phyloP scores from a whole-genome alignment of 306 rosid genomes.

The Trichosanthes cucumerina region DNA sequence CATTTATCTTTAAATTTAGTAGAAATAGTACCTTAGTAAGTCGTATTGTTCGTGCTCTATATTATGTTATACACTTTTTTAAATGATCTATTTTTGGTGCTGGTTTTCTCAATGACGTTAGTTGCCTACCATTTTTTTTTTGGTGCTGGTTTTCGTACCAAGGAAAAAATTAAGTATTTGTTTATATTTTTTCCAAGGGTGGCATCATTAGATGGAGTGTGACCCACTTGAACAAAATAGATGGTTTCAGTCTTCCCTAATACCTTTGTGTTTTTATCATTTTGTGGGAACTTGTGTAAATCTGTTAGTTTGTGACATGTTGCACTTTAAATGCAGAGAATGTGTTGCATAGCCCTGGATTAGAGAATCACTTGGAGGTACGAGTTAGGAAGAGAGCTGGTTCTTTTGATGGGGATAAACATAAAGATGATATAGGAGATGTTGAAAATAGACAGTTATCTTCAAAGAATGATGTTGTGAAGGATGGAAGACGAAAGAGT shows the following conservation, averaged over 20 bases:
- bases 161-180: neutral
- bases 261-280: neutral
- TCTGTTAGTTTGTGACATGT: slow-evolving; percentile 9
- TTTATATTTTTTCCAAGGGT: neutral
- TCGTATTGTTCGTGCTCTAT: neutral
- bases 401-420: slow-evolving; percentile 47
- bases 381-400: slow-evolving; percentile 61
- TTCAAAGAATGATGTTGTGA: slow-evolving; percentile 51
- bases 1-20: neutral
- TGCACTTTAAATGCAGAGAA: slow-evolving; percentile 46
- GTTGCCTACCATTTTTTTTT: neutral
- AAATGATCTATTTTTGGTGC: neutral
- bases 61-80: neutral
- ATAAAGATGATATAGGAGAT: slow-evolving; percentile 51
- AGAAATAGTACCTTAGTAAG: neutral
- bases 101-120: neutral
- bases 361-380: slow-evolving; percentile 56
- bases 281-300: slow-evolving; percentile 7
- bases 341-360: slow-evolving; percentile 60
- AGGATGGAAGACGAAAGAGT: slow-evolving; percentile 66
- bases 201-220: neutral
- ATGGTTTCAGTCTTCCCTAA: neutral
- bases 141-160: neutral
- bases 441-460: slow-evolving; percentile 41
- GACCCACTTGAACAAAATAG: neutral